Percentiles rank a stretch among this genome's conserved stretches.
Evolutionary conservation across 495 filamentous ascomycete genomes (phyloP).

Genomic region (Parathielavia appendiculata): DNA sequence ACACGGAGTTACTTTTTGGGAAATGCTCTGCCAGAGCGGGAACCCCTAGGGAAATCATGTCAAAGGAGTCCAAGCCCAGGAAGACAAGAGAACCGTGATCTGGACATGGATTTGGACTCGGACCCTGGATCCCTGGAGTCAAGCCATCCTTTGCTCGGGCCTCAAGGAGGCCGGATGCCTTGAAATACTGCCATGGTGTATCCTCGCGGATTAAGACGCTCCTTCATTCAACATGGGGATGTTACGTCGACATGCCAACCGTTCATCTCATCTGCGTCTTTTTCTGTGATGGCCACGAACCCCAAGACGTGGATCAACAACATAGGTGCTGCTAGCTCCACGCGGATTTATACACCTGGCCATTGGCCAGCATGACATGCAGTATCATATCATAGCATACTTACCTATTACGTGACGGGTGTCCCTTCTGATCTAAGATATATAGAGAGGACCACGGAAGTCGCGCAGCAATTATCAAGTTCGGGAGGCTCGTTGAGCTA

Average conservation of each 20-base stretch:
- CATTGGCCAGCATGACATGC: no score
- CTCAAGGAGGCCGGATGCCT: neutral
- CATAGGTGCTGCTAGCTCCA: no score
- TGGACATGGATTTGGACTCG: constrained; percentile 6
- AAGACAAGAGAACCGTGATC: neutral
- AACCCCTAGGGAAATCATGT: neutral
- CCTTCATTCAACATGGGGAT: constrained; percentile 7
- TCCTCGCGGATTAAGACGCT: neutral
- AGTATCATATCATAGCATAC: no score
- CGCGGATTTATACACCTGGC: no score
- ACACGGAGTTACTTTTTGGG: constrained; percentile 17
- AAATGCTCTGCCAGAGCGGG: neutral
- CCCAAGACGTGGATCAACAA: no score
- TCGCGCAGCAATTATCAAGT: no score
- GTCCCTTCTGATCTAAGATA: no score
- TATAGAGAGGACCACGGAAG: no score
- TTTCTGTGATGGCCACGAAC: neutral
- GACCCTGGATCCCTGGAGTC: constrained; percentile 5
- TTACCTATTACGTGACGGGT: no score
- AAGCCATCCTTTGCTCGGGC: constrained; percentile 17
- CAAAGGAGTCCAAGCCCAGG: constrained; percentile 1
- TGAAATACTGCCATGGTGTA: neutral
- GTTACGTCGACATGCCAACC: neutral
- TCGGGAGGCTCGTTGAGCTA: no score
- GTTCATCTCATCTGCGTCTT: neutral